These are phyloP conservation scores for Orbilia oligospora DNA, from an alignment of 2,329 filamentous ascomycete species.

Conservation along the genomic window DNA sequence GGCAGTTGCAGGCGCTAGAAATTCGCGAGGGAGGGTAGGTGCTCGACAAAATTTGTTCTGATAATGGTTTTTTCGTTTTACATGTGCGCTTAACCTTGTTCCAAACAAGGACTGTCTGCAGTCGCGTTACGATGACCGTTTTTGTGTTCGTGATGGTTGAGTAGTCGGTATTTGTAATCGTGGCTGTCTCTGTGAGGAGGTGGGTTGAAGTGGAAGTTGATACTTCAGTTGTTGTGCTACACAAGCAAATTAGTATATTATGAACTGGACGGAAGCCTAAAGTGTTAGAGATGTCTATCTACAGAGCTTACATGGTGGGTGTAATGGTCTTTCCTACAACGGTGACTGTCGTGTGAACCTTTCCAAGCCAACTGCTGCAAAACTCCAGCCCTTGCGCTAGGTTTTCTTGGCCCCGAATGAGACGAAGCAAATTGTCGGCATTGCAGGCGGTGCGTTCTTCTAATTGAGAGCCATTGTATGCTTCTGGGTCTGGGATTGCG, in stretches of 20 bases:
- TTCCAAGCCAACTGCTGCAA: conserved; percentile 28
- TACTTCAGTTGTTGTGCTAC: conserved; percentile 21
- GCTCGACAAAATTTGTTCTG: conserved; percentile 10
- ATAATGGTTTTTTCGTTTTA: conserved; percentile 15
- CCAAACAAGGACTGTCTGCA: not conserved
- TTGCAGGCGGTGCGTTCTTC: conserved; percentile 26
- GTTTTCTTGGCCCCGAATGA: conserved; percentile 12
- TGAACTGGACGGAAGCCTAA: not conserved
- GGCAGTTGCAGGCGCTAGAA: conserved; percentile 33
- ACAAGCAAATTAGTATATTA: not conserved
- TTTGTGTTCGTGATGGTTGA: conserved; percentile 4
- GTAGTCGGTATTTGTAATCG: conserved; percentile 9
- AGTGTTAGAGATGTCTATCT: too few species aligned
- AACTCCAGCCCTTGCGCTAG: conserved; percentile 17
- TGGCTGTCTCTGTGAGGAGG: conserved; percentile 7
- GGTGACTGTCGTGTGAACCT: not conserved
- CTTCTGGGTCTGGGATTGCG: not conserved
- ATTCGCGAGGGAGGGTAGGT: conserved; percentile 31
- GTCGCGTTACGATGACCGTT: not conserved
- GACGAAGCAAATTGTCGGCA: conserved; percentile 35
- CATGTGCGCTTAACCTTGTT: not conserved
- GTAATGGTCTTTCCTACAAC: conserved; percentile 21
- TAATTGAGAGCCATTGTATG: not conserved
- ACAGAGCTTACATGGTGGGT: conserved; percentile 23
- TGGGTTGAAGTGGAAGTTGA: conserved; percentile 11